phyloP scores from a whole-genome alignment of 805 yeast genomes.

The Yarrowia osloensis region DNA sequence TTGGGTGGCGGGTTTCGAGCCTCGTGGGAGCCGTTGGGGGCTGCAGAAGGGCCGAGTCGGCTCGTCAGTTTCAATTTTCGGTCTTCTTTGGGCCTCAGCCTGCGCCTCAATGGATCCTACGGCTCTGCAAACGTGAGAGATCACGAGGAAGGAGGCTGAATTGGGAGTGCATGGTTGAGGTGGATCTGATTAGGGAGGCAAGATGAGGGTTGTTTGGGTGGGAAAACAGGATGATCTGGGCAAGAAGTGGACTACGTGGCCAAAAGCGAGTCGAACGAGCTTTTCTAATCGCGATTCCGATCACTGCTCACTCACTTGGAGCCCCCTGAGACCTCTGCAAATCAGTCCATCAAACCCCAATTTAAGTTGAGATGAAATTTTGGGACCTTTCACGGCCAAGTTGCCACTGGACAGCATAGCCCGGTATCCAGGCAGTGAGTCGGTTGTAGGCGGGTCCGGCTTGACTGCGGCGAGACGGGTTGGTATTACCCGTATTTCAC shows the following conservation, averaged over 20 bases:
- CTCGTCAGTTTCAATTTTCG: no score
- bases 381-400: neutral
- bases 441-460: neutral
- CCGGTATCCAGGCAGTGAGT: neutral
- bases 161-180: neutral
- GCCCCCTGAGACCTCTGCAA: neutral
- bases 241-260: neutral
- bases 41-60: no score
- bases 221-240: neutral
- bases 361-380: conserved; percentile 15
- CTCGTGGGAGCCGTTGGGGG: no score
- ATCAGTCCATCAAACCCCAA: neutral
- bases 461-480: no score
- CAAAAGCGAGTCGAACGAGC: neutral
- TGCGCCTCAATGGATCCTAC: neutral
- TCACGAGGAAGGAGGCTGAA: conserved; percentile 5
- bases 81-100: no score
- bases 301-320: neutral
- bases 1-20: neutral
- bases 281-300: neutral
- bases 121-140: neutral
- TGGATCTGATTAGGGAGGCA: neutral
- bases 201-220: neutral
- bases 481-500: no score
- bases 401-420: conserved; percentile 13